Evolutionary conservation across 2,329 filamentous ascomycete genomes (phyloP), one percentile per base, ranked within the genome.

Genomic region (Clathrospora elynae): DNA sequence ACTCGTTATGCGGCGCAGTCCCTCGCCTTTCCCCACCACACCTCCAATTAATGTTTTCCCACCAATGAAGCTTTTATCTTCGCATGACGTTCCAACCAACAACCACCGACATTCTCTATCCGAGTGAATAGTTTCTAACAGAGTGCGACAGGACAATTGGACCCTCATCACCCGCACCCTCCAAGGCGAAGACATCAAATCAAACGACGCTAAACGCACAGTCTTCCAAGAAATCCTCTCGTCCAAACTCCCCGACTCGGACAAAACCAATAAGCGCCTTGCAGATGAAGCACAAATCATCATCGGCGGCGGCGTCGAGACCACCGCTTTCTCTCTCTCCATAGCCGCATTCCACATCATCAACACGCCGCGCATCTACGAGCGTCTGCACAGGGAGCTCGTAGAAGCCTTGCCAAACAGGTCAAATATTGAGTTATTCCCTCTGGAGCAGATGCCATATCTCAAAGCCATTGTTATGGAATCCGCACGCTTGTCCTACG

Each of bases 251-350:
- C 64, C 69, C 0, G 30, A 42, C 1, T 47, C 59, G 11, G 70
- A 73, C 39, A 75, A 75, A 45, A 59, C 64, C 1, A 57, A 71
- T 2, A 42, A 46, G 8, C 67, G 70, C 1, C 66, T 73, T 12
- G 61, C 60, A 11, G 69, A 71, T 30, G 70, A 72, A 57, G 69
- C 64, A 6, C 59, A 68, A 18, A 70, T 68, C 18, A 57, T 72
- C 20, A 50, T 72, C 10, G 70, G 67, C 16, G 70, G 68, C 35
- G 70, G 68, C 37, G 68, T 71, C 5, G 68, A 71, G 41, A 73
- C 70, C 3, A 73, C 68, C 4, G 64, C 66, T 8, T 68, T 65
- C 19, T 42, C 62, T 2, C 51, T 70, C 5, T 46, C 38, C 18
- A 61, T 63, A 11, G 66, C 64, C 3, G 26, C 51, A 8, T 70